Evolutionary conservation across 805 yeast species (phyloP), one percentile per base, ranked within the genome.

Genomic region (Hemisphaericaspora nanyangensis): DNA sequence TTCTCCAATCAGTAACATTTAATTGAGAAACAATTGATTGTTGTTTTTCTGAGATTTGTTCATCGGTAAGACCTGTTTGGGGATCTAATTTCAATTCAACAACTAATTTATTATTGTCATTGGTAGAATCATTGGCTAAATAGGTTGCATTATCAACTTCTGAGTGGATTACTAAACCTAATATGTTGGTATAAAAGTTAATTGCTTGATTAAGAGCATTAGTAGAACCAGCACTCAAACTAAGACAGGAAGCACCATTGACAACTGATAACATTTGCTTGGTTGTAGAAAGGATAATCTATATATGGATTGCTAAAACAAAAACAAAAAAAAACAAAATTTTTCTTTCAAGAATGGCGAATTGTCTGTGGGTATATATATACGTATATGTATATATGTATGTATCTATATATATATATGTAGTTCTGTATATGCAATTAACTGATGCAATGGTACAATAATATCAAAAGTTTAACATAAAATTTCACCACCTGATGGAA

Each of bases 181-280:
- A 63, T 11, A 78, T 53, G 34, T 68, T 60, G 39, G 71, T 59
- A 60, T 86, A 87, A 63, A 86, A 87, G 18, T 58, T 52, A 25
- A 74, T 58, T 4, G 89, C 71, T 22, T 68, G 52, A 20, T 63
- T 48, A 41, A 71, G 75, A 27, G 76, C 55, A 12, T 54, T 55
- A 18, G 58, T 54, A 39, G 71, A 70, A 13, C 78, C 66, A 8
- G 90, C 86, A 46, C 68, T 68, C 30, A 79, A 60, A 13, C 71
- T 61, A 42, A 76, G 66, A 53, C 68, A 70, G 17, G 84, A 69
- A 17, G 77, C 68, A 15, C 83, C 85, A 52, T 78, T 79, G 41
- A 80, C 74, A 36, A 78, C 55, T 13, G 81, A 38, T 3, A 22
- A 12, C 26, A 22, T 22, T n/a, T 5, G 26, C 5, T 22, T 20